Base-by-base conservation (phyloP, 768 basidiomycete genomes). In the Suillus bovinus region DNA sequence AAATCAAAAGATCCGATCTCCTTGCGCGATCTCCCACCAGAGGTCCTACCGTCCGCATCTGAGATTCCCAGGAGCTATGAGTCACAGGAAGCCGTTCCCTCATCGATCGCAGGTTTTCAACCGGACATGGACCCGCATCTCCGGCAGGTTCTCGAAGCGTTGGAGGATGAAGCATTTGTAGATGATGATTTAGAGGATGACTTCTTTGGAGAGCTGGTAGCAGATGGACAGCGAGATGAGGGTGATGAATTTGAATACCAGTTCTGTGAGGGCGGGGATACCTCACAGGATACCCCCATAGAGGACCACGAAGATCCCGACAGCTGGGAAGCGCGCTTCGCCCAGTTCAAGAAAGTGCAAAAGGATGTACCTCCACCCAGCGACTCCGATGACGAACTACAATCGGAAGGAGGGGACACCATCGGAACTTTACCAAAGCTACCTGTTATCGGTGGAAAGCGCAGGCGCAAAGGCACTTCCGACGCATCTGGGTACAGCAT, bases 41-140 rank as follows among this genome's bases (percentile, higher is more conserved):
- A 88, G 56, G 85, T 80, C 44, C 75, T 94, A 29, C 87, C 93
- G 4, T 94, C 93, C 0, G 78, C 80, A 49, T 79, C 81, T 9
- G 92, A 95, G 72, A 78, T 96, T 41, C 88, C 91, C 29, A 76
- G 85, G 63, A 88, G 85, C 58, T 90, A 86, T 71, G 91, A 92
- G 72, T 79, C 88, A 2, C 88, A 91, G 64, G 86, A 91, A 67
- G 85, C 86, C 33, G 79, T 98, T 31, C 95, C 93, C 3, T 83
- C 85, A 38, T 92, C 91, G 65, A 87, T 96, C 56, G 79, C 89
- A 29, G 96, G 97, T 3, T 88, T 99, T 63, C 91, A 92, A 70
- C 97, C 95, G 1, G 93, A 96, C 70, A 93, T 99, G 92, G 93
- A 99, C 72, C 94, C 94, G 6, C 93, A 95, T 77, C 81, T 99